Base-by-base conservation (phyloP, 768 basidiomycete species). In the Boletus huronensis region DNA sequence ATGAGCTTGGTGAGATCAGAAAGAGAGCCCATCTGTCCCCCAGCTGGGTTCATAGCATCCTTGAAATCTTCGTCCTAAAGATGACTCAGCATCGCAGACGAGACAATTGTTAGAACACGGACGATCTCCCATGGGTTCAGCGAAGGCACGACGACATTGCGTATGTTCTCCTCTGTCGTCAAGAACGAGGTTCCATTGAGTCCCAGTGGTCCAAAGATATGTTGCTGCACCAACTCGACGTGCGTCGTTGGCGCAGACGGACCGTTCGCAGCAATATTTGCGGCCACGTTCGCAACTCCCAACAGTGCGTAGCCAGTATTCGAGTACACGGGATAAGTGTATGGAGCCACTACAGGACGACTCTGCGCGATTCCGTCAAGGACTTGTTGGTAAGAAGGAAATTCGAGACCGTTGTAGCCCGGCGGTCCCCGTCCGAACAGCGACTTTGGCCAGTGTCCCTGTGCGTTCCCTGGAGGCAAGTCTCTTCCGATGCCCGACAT, bases 21-120 rank as follows among this genome's bases (percentile, higher is more conserved):
- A 11, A 83, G 66, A 0, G 80, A 81, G 55, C 75, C 73, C 59
- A 78, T 79, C 56, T 83, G 81, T 2, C 80, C 81, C 3, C 75
- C 81, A 3, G 77, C 61, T 3, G 80, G 70, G 53, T 80, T 78
- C 55, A 63, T 63, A 0, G 71, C 62, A 46, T 77, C 75, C 17
- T 64, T 53, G 53, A 80, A 72, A 48, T 72, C 69, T 13, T 64
- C 59, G 50, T 80, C 78, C 72, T 79, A 39, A 23, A n/a, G 21
- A 2, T 9, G 21, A 38, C 19, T 62, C 28, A 50, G 40, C 7
- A 19, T 32, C 42, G 3, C 8, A 19, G 8, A 36, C 14, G 5
- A 48, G 5, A 52, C 10, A 28, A 13, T 5, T 6, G 16, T 31
- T 32, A 42, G 21, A 53, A 19, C 34, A 66, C 72, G 13, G 42